Base-by-base conservation (phyloP, 225 moss, liverwort and hornwort genomes). In the Polytrichum formosum region DNA sequence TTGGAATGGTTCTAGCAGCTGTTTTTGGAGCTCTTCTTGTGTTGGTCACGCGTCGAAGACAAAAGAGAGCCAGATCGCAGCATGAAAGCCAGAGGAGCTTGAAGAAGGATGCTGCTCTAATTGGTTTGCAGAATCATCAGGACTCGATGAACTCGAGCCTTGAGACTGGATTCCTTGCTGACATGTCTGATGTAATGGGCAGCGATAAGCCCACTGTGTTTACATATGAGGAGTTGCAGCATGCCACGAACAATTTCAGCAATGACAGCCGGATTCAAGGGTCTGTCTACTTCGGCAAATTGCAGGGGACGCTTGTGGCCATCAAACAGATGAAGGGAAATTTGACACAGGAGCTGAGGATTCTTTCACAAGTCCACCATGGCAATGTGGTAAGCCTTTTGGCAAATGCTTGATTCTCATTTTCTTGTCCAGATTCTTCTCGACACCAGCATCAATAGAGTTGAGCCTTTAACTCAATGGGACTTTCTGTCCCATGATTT, bases 301-400 rank as follows among this genome's bases (percentile, higher is more conserved):
- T 91, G 71, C 78, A 73, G 0, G 87, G 85, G 1, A 75, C 73
- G 58, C 73, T 82, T 58, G 85, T 91, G 55, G 91, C 87, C 54
- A 87, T 93, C 83, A 96, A 96, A 82, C 91, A 88, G 84, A 85
- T 88, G 83, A 93, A 87, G 70, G 91, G 90, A 23, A 81, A 75
- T 67, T 72, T 91, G 84, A 70, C 90, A 19, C 70, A 90, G 72
- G 93, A 96, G 82, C 78, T 93, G 66, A 91, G 74, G 60, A 85
- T 88, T 21, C 81, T 93, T n/a, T 87, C 82, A 60, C 83, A 87
- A 72, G 88, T 96, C 70, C 96, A 96, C 56, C 96, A 96, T 61
- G 83, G 79, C 69, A 96, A 91, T 75, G 81, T 93, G 73, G 88
- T 82, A 67, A 73, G 70, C 56, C 27, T 19, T 22, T 62, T 67